Evolutionary conservation across 2,329 filamentous ascomycete genomes (phyloP), one percentile per base, ranked within the genome.

Genomic region (Colletotrichum sidae): DNA sequence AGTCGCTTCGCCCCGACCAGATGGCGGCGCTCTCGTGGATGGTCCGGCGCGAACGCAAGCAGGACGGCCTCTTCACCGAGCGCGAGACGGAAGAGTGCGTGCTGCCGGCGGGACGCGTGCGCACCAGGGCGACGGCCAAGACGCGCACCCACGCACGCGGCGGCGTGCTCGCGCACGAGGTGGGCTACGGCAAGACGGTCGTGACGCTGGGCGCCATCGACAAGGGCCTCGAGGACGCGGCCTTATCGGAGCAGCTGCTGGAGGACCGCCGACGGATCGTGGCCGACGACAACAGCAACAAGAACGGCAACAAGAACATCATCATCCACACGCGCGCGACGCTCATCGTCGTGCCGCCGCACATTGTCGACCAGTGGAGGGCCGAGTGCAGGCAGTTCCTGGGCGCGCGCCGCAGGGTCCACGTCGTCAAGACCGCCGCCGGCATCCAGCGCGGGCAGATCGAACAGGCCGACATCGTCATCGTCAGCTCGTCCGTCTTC

Each of bases 121-220:
- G 79, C 3, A 62, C 80, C 1, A 34, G 73, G 3, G 79, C 74
- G 7, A 66, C 69, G 6, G 78, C 77, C 1, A 65, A 72, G 53
- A 68, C 70, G 4, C 64, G 67, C 6, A 71, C 74, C 33, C 65
- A 58, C 8, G 69, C 71, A 41, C 72, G 70, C 3, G 80, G 81
- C 11, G 81, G 80, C 35, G 73, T 82, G 8, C 70, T 81, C 7
- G 80, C 80, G 1, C 80, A 82, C 47, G 75, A 81, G 35, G 78
- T 82, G 12, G 81, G 81, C 13, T 82, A 78, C 56, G 80, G 81
- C 2, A 83, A 83, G 70, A 83, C 81, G 0, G 73, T 81, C 5
- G 70, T 81, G 34, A 76, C 71, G 6, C 73, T 83, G 11, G 79
- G 75, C 2, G 70, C 81, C 5, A 72, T 81, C 8, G 74, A 77